Evolutionary conservation across 202 grass and related monocot species (phyloP).

Genomic region (Setaria italica): DNA sequence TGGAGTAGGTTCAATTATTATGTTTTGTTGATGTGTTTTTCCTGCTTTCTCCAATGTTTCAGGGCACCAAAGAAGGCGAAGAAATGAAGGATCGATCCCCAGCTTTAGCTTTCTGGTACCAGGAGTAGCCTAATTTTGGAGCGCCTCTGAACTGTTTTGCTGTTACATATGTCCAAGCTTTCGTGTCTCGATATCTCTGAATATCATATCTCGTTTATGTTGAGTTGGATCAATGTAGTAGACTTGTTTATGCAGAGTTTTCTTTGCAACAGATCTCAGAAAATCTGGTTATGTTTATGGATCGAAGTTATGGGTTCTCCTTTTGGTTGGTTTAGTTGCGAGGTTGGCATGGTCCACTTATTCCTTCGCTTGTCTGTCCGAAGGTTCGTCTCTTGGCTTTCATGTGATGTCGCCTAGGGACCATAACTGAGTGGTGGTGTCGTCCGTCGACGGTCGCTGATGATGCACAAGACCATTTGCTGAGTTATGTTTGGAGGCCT

Average conservation of each 20-base stretch:
- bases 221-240: slow-evolving; percentile 26
- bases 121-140: slow-evolving; percentile 61
- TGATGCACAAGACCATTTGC: too few species aligned
- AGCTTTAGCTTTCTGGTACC: slow-evolving; percentile 33
- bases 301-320: neutral
- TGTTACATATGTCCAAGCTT: slow-evolving; percentile 15
- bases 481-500: too few species aligned
- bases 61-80: slow-evolving; percentile 61
- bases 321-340: too few species aligned
- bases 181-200: slow-evolving; percentile 30
- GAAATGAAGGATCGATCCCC: slow-evolving; percentile 45
- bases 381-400: too few species aligned
- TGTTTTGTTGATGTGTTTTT: neutral
- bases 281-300: neutral
- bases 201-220: slow-evolving; percentile 4
- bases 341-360: too few species aligned
- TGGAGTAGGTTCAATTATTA: neutral
- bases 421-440: too few species aligned
- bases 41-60: neutral
- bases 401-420: too few species aligned
- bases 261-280: neutral
- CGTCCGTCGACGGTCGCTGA: too few species aligned
- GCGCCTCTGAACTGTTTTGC: slow-evolving; percentile 40
- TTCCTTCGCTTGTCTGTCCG: too few species aligned
- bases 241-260: slow-evolving; percentile 40